Base-by-base conservation (phyloP, 495 filamentous ascomycete species). In the Tuber indicum region DNA sequence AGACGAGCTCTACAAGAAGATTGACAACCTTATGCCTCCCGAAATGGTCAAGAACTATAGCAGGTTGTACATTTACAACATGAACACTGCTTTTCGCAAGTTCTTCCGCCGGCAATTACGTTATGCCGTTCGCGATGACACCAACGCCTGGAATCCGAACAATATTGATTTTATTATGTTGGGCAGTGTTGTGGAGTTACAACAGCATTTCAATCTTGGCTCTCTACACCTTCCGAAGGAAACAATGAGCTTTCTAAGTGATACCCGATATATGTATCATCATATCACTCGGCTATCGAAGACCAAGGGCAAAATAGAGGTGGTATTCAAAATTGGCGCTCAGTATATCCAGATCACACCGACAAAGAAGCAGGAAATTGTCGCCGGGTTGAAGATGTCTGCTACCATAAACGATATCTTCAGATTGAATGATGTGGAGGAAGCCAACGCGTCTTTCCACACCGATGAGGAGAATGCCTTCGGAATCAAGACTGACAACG, bases 281-380 rank as follows among this genome's bases (percentile, higher is more conserved):
- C 88, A 89, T 2, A 87, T 91, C 77, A 90, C 87, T 26, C 82
- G 88, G 70, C 85, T 91, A 66, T 91, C 90, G 3, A 91, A 90
- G 80, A 89, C 89, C 1, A 90, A 89, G 77, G 90, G 89, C 19
- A 89, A 90, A 83, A 89, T 90, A 70, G 90, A 91, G 32, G 89
- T 91, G 9, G 84, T 88, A 21, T 88, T 91, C 75, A 90, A 90
- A 83, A 87, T 91, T 21, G 90, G 90, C 69, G 88, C 86, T 70
- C 88, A 90, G 75, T 91, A 90, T 81, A 89, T 91, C n/a, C 90
- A 91, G 75, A 87, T 91, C 73, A 90, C 89, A 14, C 91, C 90
- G 23, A 86, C 86, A 69, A 89, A 90, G 83, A 90, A 89, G 79
- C 90, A 91, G 75, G 90, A 91, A 72, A 87, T 91, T 69, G 85